These are phyloP conservation scores for Phytophthora idaei DNA, from an alignment of 352 stramenopile genomes.

Conservation along the genomic window DNA sequence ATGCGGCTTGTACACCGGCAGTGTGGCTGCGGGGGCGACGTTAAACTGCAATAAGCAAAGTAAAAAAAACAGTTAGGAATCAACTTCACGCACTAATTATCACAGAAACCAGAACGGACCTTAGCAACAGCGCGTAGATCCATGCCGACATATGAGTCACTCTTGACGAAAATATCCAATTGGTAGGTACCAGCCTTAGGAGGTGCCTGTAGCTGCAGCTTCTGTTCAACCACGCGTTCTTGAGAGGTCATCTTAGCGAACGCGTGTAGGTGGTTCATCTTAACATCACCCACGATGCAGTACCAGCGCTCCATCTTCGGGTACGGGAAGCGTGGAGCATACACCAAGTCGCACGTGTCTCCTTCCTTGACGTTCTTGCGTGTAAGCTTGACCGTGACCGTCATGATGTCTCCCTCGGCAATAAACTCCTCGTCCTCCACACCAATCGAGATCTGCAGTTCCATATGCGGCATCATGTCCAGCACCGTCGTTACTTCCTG, in stretches of 20 bases:
- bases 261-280: slow-evolving; percentile 95
- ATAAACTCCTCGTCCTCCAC: slow-evolving; percentile 94
- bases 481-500: slow-evolving; percentile 94
- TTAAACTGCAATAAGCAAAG: slow-evolving; percentile 77
- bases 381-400: slow-evolving; percentile 95
- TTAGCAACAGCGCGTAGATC: slow-evolving; percentile 93
- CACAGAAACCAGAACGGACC: slow-evolving; percentile 39
- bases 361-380: slow-evolving; percentile 97
- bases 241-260: slow-evolving; percentile 97
- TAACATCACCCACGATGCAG: slow-evolving; percentile 94
- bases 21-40: slow-evolving; percentile 89
- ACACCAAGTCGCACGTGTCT: slow-evolving; percentile 94
- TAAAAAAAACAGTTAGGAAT: slow-evolving; percentile 8
- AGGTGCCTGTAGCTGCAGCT: slow-evolving; percentile 97
- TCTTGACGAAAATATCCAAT: slow-evolving; percentile 98
- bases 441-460: slow-evolving; percentile 91
- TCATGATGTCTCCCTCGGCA: slow-evolving; percentile 99
- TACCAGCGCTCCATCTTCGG: slow-evolving; percentile 97
- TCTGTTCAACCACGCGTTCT: slow-evolving; percentile 86
- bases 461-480: slow-evolving; percentile 95
- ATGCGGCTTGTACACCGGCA: slow-evolving; percentile 97
- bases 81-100: neutral
- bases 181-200: slow-evolving; percentile 93
- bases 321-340: slow-evolving; percentile 96
- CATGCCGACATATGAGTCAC: slow-evolving; percentile 97